Evolutionary conservation across 371 early-diverging fungal species (phyloP), one percentile per base, ranked within the genome.

Genomic region (Mucor lusitanicus): DNA sequence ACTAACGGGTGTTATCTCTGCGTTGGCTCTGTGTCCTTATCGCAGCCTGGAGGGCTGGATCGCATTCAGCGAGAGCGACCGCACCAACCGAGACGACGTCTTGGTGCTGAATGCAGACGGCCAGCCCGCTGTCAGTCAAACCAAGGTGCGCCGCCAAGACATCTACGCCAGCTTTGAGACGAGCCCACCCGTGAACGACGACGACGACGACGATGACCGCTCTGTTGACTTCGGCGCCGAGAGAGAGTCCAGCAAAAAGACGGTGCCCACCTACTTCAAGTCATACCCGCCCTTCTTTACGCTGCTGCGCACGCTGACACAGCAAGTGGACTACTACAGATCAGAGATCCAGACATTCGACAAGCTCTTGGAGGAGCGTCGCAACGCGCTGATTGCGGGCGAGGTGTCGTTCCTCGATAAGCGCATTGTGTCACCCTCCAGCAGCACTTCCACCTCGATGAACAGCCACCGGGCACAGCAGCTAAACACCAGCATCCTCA

Each of bases 1-100:
- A 0, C 73, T 97, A 40, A 96, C 97, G 0, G 95, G 95, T 19
- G 94, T 95, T 12, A 76, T 97, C n/a, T 87, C 93, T 3, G 91
- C 93, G 6, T 76, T 97, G 57, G 92, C 91, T 1, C 75, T 88
- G 3, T 94, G 93, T 64, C 92, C 91, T 4, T 86, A 85, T 60
- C 85, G 93, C 11, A 90, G 90, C 21, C 73, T 92, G 39, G 92
- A 92, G 61, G 89, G 91, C 2, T 93, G 92, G 93, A 81, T 93
- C 11, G 74, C 90, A 23, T 93, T 92, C 71, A 83, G 81, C 57
- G 89, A 88, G 39, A 77, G 78, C 8, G 85, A 90, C 73, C 82
- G 79, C 42, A 84, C 78, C 50, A 74, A 70, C 9, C 77, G 84
- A 19, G 75, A 84, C 17, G 73, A 80, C 60, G 74, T 79, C 58